These are phyloP conservation scores for Oryza longistaminata DNA, from an alignment of 176 grass and related monocot genomes.

Conservation along the genomic window DNA sequence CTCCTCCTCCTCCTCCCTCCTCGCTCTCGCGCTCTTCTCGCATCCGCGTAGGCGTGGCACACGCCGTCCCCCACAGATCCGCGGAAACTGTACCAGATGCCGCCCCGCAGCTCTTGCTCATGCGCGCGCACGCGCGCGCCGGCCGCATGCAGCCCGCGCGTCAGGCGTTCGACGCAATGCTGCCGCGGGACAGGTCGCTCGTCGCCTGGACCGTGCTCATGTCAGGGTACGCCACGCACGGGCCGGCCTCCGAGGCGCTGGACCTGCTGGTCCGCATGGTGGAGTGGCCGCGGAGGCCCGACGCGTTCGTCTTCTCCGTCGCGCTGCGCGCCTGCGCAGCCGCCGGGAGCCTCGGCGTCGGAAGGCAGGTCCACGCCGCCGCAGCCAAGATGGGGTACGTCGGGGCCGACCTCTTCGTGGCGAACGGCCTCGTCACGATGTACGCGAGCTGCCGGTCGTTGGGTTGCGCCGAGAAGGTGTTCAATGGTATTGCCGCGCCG, in stretches of 20 bases:
- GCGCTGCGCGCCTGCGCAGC: conserved; percentile 58
- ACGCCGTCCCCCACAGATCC: neutral
- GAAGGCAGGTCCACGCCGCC: conserved; percentile 50
- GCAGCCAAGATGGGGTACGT: conserved; percentile 42
- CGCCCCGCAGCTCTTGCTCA: conserved; percentile 38
- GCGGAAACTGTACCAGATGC: neutral
- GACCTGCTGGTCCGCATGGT: conserved; percentile 49
- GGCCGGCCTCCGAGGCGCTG: conserved; percentile 50
- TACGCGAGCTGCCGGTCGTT: conserved; percentile 57
- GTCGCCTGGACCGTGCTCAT: conserved; percentile 61
- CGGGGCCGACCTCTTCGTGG: conserved; percentile 49
- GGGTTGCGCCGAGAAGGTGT: conserved; percentile 51
- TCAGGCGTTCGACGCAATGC: conserved; percentile 55
- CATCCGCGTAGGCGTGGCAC: neutral
- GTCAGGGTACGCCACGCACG: conserved; percentile 65
- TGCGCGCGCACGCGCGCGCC: conserved; percentile 39
- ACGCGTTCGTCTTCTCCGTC: conserved; percentile 73
- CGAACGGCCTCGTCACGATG: conserved; percentile 63
- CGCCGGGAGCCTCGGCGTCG: conserved; percentile 30
- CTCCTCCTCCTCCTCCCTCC: neutral
- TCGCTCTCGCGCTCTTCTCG: conserved; percentile 24
- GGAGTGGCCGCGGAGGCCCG: conserved; percentile 30
- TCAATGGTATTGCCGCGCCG: conserved; percentile 35
- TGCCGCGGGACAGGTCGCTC: conserved; percentile 28
- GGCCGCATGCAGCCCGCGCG: conserved; percentile 55